A percentile compares a stretch with the other conserved stretches of the same genome.
These are phyloP conservation scores for Candida insectorum DNA, from an alignment of 805 yeast species.

Conservation along the genomic window DNA sequence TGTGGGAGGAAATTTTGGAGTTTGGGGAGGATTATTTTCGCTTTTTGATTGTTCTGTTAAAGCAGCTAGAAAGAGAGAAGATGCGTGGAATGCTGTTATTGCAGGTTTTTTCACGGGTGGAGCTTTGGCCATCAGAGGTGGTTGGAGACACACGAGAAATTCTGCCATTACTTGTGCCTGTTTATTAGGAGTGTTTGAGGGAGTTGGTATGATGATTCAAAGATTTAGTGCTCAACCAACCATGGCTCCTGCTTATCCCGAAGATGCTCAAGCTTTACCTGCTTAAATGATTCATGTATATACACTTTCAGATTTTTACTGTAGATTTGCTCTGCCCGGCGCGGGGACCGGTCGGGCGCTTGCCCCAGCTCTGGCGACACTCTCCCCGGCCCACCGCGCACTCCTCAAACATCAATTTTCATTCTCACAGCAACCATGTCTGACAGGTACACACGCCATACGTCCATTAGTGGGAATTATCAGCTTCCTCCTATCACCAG, in stretches of 20 bases:
- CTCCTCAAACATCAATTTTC: too few relatives aligned
- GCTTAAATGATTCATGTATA: too few relatives aligned
- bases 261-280: slow-evolving; percentile 34
- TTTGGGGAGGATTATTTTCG: slow-evolving; percentile 98
- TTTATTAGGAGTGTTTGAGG: slow-evolving; percentile 93
- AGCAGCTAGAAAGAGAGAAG: slow-evolving; percentile 95
- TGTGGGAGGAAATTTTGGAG: slow-evolving; percentile 98
- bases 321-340: neutral
- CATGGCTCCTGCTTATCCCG: slow-evolving; percentile 45
- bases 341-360: too few relatives aligned
- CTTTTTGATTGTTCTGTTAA: slow-evolving; percentile 94
- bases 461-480: slow-evolving; percentile 39
- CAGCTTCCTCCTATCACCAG: slow-evolving; percentile 22
- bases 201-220: slow-evolving; percentile 95
- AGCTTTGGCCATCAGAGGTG: slow-evolving; percentile 96
- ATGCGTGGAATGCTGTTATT: slow-evolving; percentile 96
- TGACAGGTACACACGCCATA: slow-evolving; percentile 31
- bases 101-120: slow-evolving; percentile 99
- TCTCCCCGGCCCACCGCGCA: neutral
- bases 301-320: too few relatives aligned
- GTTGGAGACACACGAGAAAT: slow-evolving; percentile 94
- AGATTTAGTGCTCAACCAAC: slow-evolving; percentile 80
- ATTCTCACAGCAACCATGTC: slow-evolving; percentile 20
- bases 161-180: slow-evolving; percentile 98
- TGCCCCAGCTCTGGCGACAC: too few relatives aligned